phyloP scores from a whole-genome alignment of 345 rosid genomes.

The Draba incana region DNA sequence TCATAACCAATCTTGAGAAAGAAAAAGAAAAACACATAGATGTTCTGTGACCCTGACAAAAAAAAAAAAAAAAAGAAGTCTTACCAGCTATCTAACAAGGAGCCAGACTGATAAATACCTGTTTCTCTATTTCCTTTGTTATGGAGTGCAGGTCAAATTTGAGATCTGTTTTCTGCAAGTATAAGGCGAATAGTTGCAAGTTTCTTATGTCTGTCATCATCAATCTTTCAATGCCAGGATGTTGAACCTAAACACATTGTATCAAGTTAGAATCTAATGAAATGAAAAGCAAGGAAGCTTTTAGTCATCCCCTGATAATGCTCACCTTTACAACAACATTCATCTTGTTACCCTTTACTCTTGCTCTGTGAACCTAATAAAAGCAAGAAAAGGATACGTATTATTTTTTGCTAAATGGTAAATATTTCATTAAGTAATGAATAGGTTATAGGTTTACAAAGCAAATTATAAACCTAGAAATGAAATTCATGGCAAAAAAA shows the following conservation, averaged over 20 bases:
- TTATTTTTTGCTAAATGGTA: too few relatives aligned
- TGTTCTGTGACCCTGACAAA: slow-evolving; percentile 11
- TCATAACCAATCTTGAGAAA: slow-evolving; percentile 82
- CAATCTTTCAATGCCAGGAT: slow-evolving; percentile 83
- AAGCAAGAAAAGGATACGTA: slow-evolving; percentile 10
- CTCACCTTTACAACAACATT: slow-evolving; percentile 93
- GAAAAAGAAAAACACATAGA: slow-evolving; percentile 8
- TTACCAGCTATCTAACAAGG: slow-evolving; percentile 2
- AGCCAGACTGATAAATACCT: slow-evolving; percentile 50
- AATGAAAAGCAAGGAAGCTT: slow-evolving; percentile 11
- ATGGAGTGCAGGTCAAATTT: slow-evolving; percentile 83
- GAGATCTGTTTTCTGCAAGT: slow-evolving; percentile 89
- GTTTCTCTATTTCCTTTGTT: slow-evolving; percentile 93
- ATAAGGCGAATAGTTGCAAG: slow-evolving; percentile 87
- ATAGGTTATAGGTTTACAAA: too few relatives aligned
- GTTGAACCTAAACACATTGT: slow-evolving; percentile 72
- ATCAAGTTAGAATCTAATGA: slow-evolving; percentile 34
- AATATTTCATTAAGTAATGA: too few relatives aligned
- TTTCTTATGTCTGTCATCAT: slow-evolving; percentile 97
- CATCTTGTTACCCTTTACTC: slow-evolving; percentile 65
- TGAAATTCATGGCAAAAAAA: too few relatives aligned
- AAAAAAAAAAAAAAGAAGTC: slow-evolving; percentile 10
- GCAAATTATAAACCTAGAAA: too few relatives aligned
- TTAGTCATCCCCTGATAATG: slow-evolving; percentile 22
- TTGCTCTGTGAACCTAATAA: slow-evolving; percentile 84